Percentiles rank a stretch among this genome's conserved stretches.
Conservation (phyloP, 2,329 filamentous ascomycete genomes). For the Fusarium illudens region DNA sequence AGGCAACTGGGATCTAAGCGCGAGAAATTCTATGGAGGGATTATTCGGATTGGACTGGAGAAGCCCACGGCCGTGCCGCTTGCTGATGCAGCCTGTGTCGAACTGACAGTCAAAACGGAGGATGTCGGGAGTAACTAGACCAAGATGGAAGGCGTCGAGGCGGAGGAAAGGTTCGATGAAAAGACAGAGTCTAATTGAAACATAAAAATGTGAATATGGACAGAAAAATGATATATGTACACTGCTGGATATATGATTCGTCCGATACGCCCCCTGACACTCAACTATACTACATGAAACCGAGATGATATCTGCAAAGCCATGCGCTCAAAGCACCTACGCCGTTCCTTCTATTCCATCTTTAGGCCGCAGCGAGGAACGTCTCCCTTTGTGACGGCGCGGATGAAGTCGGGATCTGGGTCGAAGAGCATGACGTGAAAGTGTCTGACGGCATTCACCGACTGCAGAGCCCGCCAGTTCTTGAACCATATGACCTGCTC, state of each 20-base stretch:
- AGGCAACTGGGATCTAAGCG: constrained; percentile 48
- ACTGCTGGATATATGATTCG: not conserved
- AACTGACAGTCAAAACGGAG: constrained; percentile 51
- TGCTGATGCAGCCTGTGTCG: constrained; percentile 75
- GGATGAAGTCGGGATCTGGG: constrained; percentile 74
- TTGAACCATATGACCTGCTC: constrained; percentile 60
- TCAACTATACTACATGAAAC: not conserved
- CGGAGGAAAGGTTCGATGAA: not conserved
- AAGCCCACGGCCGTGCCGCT: constrained; percentile 79
- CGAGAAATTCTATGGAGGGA: constrained; percentile 51
- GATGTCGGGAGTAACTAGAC: constrained; percentile 33
- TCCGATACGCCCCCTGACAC: not conserved
- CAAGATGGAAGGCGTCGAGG: constrained; percentile 5
- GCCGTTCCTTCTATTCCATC: constrained; percentile 8
- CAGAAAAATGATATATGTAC: not conserved
- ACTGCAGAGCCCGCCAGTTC: constrained; percentile 89
- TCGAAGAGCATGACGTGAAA: constrained; percentile 93
- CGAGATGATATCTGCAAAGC: not conserved
- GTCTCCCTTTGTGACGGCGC: constrained; percentile 77
- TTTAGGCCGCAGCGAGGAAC: constrained; percentile 66
- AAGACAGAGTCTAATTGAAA: not conserved
- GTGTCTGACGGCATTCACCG: constrained; percentile 86
- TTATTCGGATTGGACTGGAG: constrained; percentile 68
- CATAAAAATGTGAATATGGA: not conserved
- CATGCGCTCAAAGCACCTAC: not conserved